Evolutionary conservation across 495 filamentous ascomycete genomes (phyloP), one percentile per base, ranked within the genome.

Genomic region (Cetradonia linearis): DNA sequence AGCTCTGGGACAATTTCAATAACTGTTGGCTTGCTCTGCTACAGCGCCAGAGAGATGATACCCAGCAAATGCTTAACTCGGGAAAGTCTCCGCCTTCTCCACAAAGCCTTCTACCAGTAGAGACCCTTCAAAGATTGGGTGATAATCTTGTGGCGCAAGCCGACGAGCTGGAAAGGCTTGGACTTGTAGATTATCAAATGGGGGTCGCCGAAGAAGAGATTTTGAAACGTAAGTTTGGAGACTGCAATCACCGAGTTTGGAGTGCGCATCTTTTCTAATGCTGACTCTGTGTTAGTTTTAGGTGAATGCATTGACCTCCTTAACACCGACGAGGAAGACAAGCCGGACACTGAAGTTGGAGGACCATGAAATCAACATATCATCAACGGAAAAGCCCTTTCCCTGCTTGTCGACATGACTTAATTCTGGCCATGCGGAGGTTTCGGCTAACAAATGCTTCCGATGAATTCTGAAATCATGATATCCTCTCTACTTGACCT

Each of bases 191-290:
- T 73, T 98, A 96, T 70, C 86, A 97, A 67, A 93, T 95, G 75
- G 93, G 93, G 4, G 88, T 97, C 49, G 92, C 88, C 82, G 93
- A 97, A 71, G 91, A 96, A 70, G 86, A 88, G 65, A 96, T 98
- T 64, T 78, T 95, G 50, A 80, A 79, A 78, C 66, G 88, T 77
- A 50, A 58, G 63, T 42, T 5, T n/a, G 23, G 31, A 5, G 1
- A 42, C 6, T 16, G 38, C 14, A 8, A 8, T 20, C 23, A 18
- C 25, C 28, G 20, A 23, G 5, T 16, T 27, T 36, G 30, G 36
- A 25, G 28, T 53, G 25, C 30, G 36, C 37, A 50, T 14, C 9
- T 46, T 13, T 18, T n/a, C 18, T 16, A 33, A 20, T n/a, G 40
- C 38, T 67, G 42, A 64, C 59, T 40, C 27, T 59, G 52, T 56